A percentile compares a stretch with the other conserved stretches of the same genome.
Evolutionary conservation across 1,284 basidiomycete genomes (phyloP).

Genomic region (Bondarzewia mesenterica): DNA sequence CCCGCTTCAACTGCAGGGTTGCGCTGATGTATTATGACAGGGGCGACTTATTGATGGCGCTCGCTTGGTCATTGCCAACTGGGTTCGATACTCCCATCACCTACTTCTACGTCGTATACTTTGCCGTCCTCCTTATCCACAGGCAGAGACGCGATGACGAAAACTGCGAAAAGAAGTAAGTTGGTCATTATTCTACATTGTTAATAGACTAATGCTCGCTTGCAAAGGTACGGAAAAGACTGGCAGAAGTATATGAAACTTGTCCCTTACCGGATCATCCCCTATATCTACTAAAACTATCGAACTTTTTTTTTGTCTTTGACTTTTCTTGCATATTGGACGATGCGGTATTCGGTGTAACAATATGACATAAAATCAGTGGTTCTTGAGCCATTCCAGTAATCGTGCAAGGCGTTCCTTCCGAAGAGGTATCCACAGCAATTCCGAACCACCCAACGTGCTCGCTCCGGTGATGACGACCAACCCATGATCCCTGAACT

Average conservation of each 20-base stretch:
- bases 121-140: slow-evolving; percentile 86
- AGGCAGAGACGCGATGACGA: slow-evolving; percentile 91
- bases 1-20: background rate
- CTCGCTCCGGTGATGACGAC: slow-evolving; percentile 47
- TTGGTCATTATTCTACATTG: slow-evolving; percentile 10
- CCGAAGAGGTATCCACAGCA: slow-evolving; percentile 78
- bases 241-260: slow-evolving; percentile 82
- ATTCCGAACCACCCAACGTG: slow-evolving; percentile 38
- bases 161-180: slow-evolving; percentile 81
- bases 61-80: slow-evolving; percentile 91
- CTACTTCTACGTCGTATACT: slow-evolving; percentile 93
- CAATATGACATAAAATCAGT: background rate
- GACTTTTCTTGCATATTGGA: background rate
- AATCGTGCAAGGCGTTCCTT: slow-evolving; percentile 48
- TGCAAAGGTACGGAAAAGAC: slow-evolving; percentile 64
- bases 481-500: slow-evolving; percentile 85
- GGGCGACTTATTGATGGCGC: slow-evolving; percentile 85
- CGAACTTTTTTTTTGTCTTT: background rate
- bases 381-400: slow-evolving; percentile 18
- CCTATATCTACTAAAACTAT: slow-evolving; percentile 62
- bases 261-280: slow-evolving; percentile 86
- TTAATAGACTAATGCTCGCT: slow-evolving; percentile 4
- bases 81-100: slow-evolving; percentile 90
- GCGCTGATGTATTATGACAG: slow-evolving; percentile 25
- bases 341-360: background rate